Evolutionary conservation across 2,329 filamentous ascomycete species (phyloP), one percentile per base, ranked within the genome.

Genomic region (Cladosporium cucumerinum): DNA sequence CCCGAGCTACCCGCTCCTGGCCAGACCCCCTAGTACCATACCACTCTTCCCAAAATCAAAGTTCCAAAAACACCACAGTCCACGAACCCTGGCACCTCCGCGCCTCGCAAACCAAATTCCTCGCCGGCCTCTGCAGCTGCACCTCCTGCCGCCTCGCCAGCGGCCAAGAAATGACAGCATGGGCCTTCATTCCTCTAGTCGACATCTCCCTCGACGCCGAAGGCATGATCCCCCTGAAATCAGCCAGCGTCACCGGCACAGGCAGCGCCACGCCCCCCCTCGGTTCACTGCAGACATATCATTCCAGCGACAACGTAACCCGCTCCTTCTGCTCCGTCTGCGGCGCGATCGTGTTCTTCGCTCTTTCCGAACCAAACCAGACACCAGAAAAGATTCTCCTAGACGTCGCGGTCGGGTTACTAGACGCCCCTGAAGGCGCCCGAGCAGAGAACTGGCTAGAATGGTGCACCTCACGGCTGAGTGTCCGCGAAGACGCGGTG

Each of bases 261-360:
- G 32, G 32, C 32, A 16, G 32, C n/a, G 10, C 39, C n/a, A 23
- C n/a, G n/a, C 5, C n/a, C 39, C 8, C 36, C 36, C 7, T 18
- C 34, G 34, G 16, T 39, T 39, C 34, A 4, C 73, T 87, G 64
- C 80, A 80, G 60, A 77, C 72, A 14, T 88, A 88, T 71, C 72
- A 79, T 18, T 89, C 85, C 26, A 86, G 82, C 0, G 72, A 78
- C 0, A 82, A 80, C 0, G 82, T 87, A 3, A 76, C 79, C 55
- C 82, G 89, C 18, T 85, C 87, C 51, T 90, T 89, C 71, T 91
- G 88, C 72, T 74, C 75, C 1, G 71, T 63, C 0, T 91, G 89
- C 71, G 88, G 88, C 1, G 87, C 89, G 0, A 87, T 83, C 0
- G 80, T 87, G 3, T 90, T 89, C 70, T 90, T 85, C 84, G 82